A percentile compares a stretch with the other conserved stretches of the same genome.
These are phyloP conservation scores for Lactarius hengduanensis DNA, from an alignment of 768 basidiomycete species.

Conservation along the genomic window DNA sequence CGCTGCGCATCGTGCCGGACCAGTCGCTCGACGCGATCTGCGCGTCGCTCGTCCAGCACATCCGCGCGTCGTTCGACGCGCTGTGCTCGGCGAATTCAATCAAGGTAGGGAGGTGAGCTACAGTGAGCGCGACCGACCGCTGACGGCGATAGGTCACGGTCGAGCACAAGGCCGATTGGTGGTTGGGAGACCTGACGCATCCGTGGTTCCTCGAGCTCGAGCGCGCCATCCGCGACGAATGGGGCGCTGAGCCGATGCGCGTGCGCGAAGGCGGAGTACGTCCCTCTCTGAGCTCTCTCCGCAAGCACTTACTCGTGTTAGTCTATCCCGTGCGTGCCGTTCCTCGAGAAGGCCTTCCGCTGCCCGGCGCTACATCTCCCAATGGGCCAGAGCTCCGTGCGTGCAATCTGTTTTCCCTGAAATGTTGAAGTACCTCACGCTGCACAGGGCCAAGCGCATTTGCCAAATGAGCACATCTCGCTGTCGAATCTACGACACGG, in stretches of 20 bases:
- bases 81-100: conserved; percentile 71
- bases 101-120: conserved; percentile 53
- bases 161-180: conserved; percentile 90
- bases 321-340: conserved; percentile 94
- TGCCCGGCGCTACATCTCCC: conserved; percentile 93
- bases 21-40: conserved; percentile 76
- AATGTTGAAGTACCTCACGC: neutral
- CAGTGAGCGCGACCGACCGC: neutral
- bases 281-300: neutral
- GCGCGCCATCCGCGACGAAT: conserved; percentile 77
- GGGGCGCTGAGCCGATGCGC: conserved; percentile 80
- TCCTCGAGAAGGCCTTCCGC: conserved; percentile 85
- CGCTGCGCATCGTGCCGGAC: conserved; percentile 92
- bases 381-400: conserved; percentile 85
- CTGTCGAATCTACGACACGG: conserved; percentile 77
- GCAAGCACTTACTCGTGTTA: conserved; percentile 33
- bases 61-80: conserved; percentile 55
- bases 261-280: conserved; percentile 92
- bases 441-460: conserved; percentile 80
- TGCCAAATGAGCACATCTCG: conserved; percentile 91
- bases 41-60: conserved; percentile 54
- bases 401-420: conserved; percentile 30
- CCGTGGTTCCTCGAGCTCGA: conserved; percentile 88
- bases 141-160: conserved; percentile 62
- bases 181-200: conserved; percentile 86